A percentile compares a stretch with the other conserved stretches of the same genome.
These are phyloP conservation scores for Nakataea oryzae DNA, from an alignment of 2,329 filamentous ascomycete genomes.

Conservation along the genomic window DNA sequence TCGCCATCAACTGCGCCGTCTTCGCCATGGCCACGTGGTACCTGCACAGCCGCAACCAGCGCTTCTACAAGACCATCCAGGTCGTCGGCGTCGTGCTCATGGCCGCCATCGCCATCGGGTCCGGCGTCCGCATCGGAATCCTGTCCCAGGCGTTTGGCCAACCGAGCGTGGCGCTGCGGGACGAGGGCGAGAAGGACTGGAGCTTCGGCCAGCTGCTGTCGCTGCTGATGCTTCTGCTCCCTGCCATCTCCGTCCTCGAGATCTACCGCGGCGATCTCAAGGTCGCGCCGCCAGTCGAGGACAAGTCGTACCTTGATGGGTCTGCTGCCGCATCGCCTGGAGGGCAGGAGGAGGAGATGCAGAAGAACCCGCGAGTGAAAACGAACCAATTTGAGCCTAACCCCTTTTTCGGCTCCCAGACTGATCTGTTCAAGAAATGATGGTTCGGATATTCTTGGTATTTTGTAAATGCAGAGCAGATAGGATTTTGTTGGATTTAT, in stretches of 20 bases:
- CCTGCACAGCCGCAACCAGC: constrained; percentile 43
- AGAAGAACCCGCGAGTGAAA: constrained; percentile 11
- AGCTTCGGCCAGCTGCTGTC: constrained; percentile 54
- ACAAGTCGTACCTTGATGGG: constrained; percentile 15
- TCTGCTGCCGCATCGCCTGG: constrained; percentile 23
- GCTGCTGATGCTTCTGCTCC: constrained; percentile 47
- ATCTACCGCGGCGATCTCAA: constrained; percentile 41
- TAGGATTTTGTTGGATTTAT: too few relatives aligned
- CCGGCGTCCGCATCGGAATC: constrained; percentile 43
- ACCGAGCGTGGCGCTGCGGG: constrained; percentile 37
- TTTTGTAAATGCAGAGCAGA: neutral
- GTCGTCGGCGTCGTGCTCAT: constrained; percentile 43
- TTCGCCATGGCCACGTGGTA: constrained; percentile 55
- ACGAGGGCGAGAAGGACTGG: constrained; percentile 45
- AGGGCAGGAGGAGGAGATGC: constrained; percentile 23
- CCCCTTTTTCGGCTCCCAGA: constrained; percentile 29
- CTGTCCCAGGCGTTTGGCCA: constrained; percentile 50
- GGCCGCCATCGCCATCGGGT: constrained; percentile 45
- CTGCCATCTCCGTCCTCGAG: constrained; percentile 48
- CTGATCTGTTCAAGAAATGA: constrained; percentile 22
- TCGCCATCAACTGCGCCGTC: constrained; percentile 46
- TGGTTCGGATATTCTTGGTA: neutral
- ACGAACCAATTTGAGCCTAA: constrained; percentile 30
- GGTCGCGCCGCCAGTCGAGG: constrained; percentile 29
- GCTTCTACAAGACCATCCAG: constrained; percentile 44